These are phyloP conservation scores for Syncephalis plumigaleata DNA, from an alignment of 371 early-diverging fungal genomes.

Conservation along the genomic window DNA sequence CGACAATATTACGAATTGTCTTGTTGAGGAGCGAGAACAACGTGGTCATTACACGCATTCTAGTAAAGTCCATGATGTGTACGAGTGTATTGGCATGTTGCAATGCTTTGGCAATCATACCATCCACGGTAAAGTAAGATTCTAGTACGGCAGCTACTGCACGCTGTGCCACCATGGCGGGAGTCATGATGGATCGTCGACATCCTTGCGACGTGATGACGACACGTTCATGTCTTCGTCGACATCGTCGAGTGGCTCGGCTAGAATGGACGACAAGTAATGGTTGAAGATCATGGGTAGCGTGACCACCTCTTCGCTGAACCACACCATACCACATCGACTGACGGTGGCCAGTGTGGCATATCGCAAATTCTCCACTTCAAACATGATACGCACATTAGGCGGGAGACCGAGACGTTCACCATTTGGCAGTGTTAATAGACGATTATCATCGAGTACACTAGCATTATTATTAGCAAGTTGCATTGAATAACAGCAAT, in stretches of 20 bases:
- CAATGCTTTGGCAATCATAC: constrained; percentile 58
- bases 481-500: constrained; percentile 6
- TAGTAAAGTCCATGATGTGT: constrained; percentile 96
- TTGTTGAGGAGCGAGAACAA: constrained; percentile 85
- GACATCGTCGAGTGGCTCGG: constrained; percentile 62
- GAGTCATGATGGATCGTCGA: constrained; percentile 32
- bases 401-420: constrained; percentile 91
- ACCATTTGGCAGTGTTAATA: constrained; percentile 95
- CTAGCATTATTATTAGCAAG: too few species aligned
- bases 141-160: constrained; percentile 53
- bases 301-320: constrained; percentile 80
- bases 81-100: constrained; percentile 48
- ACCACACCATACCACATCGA: constrained; percentile 99
- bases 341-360: constrained; percentile 97
- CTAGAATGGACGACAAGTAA: constrained; percentile 58
- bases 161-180: constrained; percentile 49
- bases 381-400: constrained; percentile 97
- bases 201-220: constrained; percentile 19
- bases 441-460: constrained; percentile 93
- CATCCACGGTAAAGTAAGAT: constrained; percentile 49
- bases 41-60: constrained; percentile 66
- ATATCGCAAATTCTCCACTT: constrained; percentile 91
- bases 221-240: constrained; percentile 39
- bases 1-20: constrained; percentile 65
- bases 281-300: constrained; percentile 62